phyloP scores from a whole-genome alignment of 257 asterid species.

The Handroanthus guayacan region DNA sequence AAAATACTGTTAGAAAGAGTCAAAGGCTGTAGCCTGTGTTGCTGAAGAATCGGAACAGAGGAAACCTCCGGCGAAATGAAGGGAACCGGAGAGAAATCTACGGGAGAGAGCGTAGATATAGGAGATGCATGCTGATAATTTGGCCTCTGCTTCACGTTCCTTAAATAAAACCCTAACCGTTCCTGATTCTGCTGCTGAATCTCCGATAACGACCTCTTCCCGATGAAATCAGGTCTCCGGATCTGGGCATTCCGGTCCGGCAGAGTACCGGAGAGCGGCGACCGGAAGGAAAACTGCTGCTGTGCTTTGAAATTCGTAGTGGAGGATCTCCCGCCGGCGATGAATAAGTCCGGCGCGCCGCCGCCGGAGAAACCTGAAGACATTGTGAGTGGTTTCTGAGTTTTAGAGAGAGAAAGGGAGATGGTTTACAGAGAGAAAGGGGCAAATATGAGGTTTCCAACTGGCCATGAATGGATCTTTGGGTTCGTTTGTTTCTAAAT shows the following conservation, averaged over 20 bases:
- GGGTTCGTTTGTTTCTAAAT: conserved; percentile 40
- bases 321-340: conserved; percentile 51
- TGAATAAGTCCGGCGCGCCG: conserved; percentile 47
- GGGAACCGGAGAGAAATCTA: conserved; percentile 50
- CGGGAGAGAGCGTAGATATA: conserved; percentile 58
- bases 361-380: conserved; percentile 67
- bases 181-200: conserved; percentile 53
- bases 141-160: conserved; percentile 67
- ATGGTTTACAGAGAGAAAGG: conserved; percentile 19
- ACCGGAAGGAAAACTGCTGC: conserved; percentile 50
- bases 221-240: conserved; percentile 58
- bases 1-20: conserved; percentile 17
- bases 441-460: conserved; percentile 42
- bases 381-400: conserved; percentile 40
- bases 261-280: conserved; percentile 52
- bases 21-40: conserved; percentile 39
- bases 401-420: neutral
- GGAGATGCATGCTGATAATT: conserved; percentile 58
- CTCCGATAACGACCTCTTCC: conserved; percentile 68
- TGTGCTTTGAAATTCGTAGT: conserved; percentile 23
- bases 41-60: conserved; percentile 51
- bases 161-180: conserved; percentile 51
- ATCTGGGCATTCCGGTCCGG: conserved; percentile 54
- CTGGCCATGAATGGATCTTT: conserved; percentile 44
- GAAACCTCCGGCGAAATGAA: conserved; percentile 43